Percentiles rank a stretch among this genome's conserved stretches.
Conservation (phyloP, 345 rosid species). For the Salix viminalis region DNA sequence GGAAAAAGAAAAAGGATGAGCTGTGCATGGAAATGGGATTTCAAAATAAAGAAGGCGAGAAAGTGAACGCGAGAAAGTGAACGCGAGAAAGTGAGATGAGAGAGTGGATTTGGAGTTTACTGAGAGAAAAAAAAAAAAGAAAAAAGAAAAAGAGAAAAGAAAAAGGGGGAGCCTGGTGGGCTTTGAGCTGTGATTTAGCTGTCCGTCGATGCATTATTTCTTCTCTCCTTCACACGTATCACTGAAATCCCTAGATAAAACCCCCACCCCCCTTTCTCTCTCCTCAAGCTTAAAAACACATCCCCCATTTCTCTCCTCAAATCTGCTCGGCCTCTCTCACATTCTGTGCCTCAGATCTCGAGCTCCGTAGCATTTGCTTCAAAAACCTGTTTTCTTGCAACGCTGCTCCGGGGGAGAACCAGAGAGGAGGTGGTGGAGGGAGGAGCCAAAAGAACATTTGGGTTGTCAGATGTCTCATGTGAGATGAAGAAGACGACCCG, state of each 20-base stretch:
- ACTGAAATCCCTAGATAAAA: conserved; percentile 38
- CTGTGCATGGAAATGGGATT: not conserved
- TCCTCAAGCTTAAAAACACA: not conserved
- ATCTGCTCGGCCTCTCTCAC: not conserved
- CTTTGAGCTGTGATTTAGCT: conserved; percentile 91
- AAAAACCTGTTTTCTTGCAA: not conserved
- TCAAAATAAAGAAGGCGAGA: conserved; percentile 8
- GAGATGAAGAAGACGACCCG: conserved; percentile 71
- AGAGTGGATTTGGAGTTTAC: not conserved
- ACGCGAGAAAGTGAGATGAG: not conserved
- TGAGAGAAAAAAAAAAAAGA: not conserved
- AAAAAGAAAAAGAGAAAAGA: not conserved
- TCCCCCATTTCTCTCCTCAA: conserved; percentile 12
- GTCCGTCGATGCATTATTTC: conserved; percentile 43
- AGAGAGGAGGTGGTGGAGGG: too few relatives aligned
- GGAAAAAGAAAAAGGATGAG: too few relatives aligned
- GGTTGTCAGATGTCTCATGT: conserved; percentile 55
- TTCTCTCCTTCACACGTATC: conserved; percentile 23
- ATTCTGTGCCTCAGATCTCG: conserved; percentile 20
- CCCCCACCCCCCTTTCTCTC: conserved; percentile 9
- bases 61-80: not conserved
- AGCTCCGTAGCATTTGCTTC: not conserved
- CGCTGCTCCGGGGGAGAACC: too few relatives aligned
- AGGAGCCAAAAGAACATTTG: not conserved
- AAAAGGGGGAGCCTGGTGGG: conserved; percentile 47